Evolutionary conservation across 352 stramenopile species (phyloP), one percentile per base, ranked within the genome.

Genomic region (Pythium coloratum): DNA sequence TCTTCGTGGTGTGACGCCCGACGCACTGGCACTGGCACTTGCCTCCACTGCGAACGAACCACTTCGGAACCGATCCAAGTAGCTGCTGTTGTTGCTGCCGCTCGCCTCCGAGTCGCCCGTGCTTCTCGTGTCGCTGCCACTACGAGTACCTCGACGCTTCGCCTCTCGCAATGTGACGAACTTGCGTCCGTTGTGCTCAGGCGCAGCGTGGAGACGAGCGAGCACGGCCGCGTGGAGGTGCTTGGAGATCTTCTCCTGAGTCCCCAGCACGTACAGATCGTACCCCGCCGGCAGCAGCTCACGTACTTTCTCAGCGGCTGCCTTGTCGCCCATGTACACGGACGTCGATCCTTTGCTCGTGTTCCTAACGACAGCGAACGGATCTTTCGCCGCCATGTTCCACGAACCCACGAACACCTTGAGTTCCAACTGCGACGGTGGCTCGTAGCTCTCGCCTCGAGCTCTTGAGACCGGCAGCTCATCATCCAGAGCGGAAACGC

Each of bases 321-420:
- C 58, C 2, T 67, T 59, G 33, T 88, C 76, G 9, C 81, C 82
- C 40, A 82, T 78, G 56, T 85, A 88, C 8, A 26, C 14, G 14
- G 42, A 26, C 16, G 1, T 6, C 47, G 62, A 18, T 0, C 68
- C 77, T 33, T 75, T 77, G 6, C 55, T 57, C 18, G 67, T 47
- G 6, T 26, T 50, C 8, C 16, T 50, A 6, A 18, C n/a, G 16
- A 26, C n/a, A 0, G 68, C 69, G 32, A 92, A 91, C 6, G 82
- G 83, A 51, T 92, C 86, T 62, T 80, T 62, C 2, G 81, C 82
- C 16, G 80, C 82, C 72, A 94, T 86, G 66, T 94, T 94, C 86
- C 86, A 94, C 44, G 80, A 83, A 0, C 79, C 82, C 24, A 82
- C 74, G 66, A 86, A 94, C 59, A 94, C 79, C 24, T 75, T 71